Percentiles rank a stretch among this genome's conserved stretches.
These are phyloP conservation scores for Botrytis paeoniae DNA, from an alignment of 2,329 filamentous ascomycete species.

Conservation along the genomic window DNA sequence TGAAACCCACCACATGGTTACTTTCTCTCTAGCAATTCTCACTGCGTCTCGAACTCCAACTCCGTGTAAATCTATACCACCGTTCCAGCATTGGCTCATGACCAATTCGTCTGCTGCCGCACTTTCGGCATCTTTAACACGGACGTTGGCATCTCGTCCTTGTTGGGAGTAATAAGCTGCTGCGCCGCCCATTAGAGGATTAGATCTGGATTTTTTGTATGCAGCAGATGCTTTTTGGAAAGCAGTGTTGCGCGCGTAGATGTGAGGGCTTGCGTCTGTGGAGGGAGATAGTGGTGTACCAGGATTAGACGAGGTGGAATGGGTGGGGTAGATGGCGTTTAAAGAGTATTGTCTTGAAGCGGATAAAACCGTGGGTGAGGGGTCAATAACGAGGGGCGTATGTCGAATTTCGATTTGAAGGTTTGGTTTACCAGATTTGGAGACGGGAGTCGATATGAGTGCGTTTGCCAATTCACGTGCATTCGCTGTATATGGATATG, in stretches of 20 bases:
- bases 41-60: constrained; percentile 78
- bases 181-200: constrained; percentile 70
- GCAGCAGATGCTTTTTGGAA: constrained; percentile 57
- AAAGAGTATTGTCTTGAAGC: constrained; percentile 16
- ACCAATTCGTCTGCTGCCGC: constrained; percentile 69
- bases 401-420: constrained; percentile 36
- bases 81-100: constrained; percentile 58
- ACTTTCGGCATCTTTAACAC: constrained; percentile 57
- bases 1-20: constrained; percentile 77
- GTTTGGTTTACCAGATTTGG: constrained; percentile 17
- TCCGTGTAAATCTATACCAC: constrained; percentile 75
- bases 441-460: constrained; percentile 40
- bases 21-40: constrained; percentile 67
- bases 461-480: constrained; percentile 59
- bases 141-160: constrained; percentile 60
- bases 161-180: constrained; percentile 73
- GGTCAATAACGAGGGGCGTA: constrained; percentile 28
- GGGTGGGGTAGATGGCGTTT: constrained; percentile 19
- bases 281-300: background rate
- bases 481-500: constrained; percentile 53
- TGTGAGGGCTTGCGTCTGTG: constrained; percentile 20
- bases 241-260: constrained; percentile 39
- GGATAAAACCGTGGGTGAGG: background rate
- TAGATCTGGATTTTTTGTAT: constrained; percentile 62
- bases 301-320: background rate